A percentile compares a stretch with the other conserved stretches of the same genome.
Conservation (phyloP, 805 yeast species). For the Brettanomyces custersianus region DNA sequence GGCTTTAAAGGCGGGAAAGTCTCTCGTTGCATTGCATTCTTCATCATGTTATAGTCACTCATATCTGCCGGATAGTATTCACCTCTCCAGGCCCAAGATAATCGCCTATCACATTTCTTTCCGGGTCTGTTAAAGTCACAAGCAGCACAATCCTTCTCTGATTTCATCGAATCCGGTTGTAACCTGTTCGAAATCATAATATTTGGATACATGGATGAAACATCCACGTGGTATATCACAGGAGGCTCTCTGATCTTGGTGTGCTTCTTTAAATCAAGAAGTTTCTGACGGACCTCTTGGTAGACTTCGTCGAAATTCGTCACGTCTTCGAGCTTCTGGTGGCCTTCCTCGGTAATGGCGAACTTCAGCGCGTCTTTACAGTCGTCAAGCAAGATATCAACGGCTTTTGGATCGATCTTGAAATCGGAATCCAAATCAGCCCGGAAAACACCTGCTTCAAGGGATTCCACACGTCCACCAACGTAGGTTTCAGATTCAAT, state of each 20-base stretch:
- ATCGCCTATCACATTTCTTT: conserved; percentile 80
- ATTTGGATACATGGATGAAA: conserved; percentile 98
- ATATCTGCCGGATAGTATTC: conserved; percentile 86
- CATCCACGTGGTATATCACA: conserved; percentile 93
- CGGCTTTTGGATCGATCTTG: conserved; percentile 68
- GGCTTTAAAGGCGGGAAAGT: conserved; percentile 56
- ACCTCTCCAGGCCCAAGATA: conserved; percentile 99
- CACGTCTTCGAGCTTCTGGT: conserved; percentile 65
- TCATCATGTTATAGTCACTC: conserved; percentile 87
- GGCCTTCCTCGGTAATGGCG: conserved; percentile 74
- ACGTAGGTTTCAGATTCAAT: conserved; percentile 95
- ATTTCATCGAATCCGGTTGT: conserved; percentile 96
- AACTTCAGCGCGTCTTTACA: conserved; percentile 72
- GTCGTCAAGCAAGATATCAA: conserved; percentile 70
- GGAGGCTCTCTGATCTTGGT: conserved; percentile 74
- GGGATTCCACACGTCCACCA: conserved; percentile 96
- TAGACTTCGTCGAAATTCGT: conserved; percentile 72
- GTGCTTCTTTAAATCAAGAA: conserved; percentile 49
- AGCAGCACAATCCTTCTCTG: conserved; percentile 91
- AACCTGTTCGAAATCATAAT: conserved; percentile 95
- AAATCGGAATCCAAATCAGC: conserved; percentile 76
- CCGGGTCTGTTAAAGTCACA: conserved; percentile 97
- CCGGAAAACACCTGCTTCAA: conserved; percentile 96
- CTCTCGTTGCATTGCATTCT: conserved; percentile 73
- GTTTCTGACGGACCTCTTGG: conserved; percentile 40